These are phyloP conservation scores for Avena atlantica DNA, from an alignment of 176 grass and related monocot genomes.

Conservation along the genomic window DNA sequence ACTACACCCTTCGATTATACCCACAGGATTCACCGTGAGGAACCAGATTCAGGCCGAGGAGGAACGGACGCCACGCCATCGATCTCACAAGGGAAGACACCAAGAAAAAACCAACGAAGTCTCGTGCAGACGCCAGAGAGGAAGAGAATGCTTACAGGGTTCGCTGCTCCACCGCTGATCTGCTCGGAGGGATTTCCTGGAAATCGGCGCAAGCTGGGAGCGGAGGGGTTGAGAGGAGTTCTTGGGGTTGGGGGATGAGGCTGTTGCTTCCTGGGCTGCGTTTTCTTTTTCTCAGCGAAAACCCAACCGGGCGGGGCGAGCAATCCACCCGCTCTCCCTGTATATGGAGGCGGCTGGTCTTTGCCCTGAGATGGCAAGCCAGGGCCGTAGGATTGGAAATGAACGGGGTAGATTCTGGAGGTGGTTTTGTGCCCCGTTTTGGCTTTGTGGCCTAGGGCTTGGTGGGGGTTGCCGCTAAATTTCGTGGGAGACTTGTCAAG, in stretches of 20 bases:
- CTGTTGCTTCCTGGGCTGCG: slow-evolving; percentile 21
- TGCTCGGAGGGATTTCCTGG: background rate
- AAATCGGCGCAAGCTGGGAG: background rate
- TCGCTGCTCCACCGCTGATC: slow-evolving; percentile 12
- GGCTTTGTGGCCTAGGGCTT: slow-evolving; percentile 20
- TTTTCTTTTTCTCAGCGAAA: slow-evolving; percentile 22
- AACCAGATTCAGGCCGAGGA: background rate
- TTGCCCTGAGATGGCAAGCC: background rate
- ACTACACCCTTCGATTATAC: background rate
- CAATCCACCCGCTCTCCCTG: background rate
- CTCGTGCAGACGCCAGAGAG: background rate
- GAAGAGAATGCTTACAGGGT: slow-evolving; percentile 24
- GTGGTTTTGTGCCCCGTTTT: background rate
- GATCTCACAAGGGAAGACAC: background rate
- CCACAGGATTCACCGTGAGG: background rate
- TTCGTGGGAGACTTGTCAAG: background rate
- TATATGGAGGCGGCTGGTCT: slow-evolving; percentile 26
- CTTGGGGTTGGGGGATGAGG: slow-evolving; percentile 26
- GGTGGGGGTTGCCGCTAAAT: background rate
- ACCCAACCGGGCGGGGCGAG: background rate
- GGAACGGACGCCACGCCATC: background rate
- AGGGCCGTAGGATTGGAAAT: background rate
- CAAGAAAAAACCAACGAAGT: background rate
- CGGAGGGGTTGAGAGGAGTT: background rate
- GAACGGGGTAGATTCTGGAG: background rate